These are phyloP conservation scores for Neodidymelliopsis sp. DNA, from an alignment of 2,329 filamentous ascomycete genomes.

Conservation along the genomic window DNA sequence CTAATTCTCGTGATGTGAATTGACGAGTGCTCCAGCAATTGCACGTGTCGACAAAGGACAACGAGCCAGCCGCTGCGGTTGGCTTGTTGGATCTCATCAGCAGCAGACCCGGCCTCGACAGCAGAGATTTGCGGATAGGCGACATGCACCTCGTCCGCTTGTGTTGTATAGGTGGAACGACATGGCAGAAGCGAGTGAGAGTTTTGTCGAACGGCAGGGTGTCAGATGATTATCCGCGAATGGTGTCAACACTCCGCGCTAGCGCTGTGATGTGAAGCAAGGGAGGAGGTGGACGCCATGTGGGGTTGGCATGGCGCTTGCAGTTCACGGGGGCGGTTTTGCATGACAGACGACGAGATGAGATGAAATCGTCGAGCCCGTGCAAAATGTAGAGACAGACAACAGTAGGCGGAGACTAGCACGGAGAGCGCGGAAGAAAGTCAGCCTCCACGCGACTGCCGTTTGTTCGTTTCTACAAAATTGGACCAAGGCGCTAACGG, in stretches of 20 bases:
- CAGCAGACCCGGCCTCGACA: background rate
- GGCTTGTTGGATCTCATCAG: background rate
- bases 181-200: conserved; percentile 1
- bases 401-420: background rate
- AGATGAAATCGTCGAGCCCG: background rate
- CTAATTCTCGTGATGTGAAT: background rate
- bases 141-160: background rate
- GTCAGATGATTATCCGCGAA: conserved; percentile 16
- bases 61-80: background rate
- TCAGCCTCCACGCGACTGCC: background rate
- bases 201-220: conserved; percentile 5
- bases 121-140: background rate
- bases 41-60: background rate
- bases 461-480: no score
- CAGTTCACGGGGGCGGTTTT: background rate
- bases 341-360: background rate
- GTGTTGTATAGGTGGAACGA: conserved; percentile 9
- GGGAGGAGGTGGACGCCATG: conserved; percentile 2
- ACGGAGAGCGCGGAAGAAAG: background rate
- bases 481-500: background rate
- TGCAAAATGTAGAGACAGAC: no score
- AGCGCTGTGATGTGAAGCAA: conserved; percentile 7
- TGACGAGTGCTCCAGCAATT: background rate
- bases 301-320: conserved; percentile 9
- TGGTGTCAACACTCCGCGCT: conserved; percentile 1